These are phyloP conservation scores for Epichloe sylvatica DNA, from an alignment of 2,329 filamentous ascomycete species.

Conservation along the genomic window DNA sequence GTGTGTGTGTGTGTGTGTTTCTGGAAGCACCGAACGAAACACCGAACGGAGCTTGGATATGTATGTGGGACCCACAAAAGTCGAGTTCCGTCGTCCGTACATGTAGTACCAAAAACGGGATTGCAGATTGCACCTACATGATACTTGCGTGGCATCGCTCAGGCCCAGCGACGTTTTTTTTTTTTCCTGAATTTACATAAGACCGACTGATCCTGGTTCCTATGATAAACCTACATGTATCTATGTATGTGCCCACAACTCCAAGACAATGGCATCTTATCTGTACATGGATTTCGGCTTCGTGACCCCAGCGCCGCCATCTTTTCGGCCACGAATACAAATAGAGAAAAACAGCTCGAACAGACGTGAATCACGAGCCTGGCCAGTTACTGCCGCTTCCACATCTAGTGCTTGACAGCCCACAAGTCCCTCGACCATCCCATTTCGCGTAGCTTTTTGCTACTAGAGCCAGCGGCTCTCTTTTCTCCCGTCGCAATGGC, in stretches of 20 bases:
- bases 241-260: background rate
- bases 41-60: too few species aligned
- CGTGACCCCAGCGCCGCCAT: background rate
- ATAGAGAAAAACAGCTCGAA: background rate
- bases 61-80: too few species aligned
- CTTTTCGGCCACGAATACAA: background rate
- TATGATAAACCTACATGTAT: too few species aligned
- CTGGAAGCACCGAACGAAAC: too few species aligned
- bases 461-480: slow-evolving; percentile 32
- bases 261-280: background rate
- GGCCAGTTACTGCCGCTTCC: background rate
- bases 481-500: slow-evolving; percentile 43
- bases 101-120: too few species aligned
- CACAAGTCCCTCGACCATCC: slow-evolving; percentile 52
- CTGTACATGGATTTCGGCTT: background rate
- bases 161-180: too few species aligned
- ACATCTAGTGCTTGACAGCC: slow-evolving; percentile 31
- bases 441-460: slow-evolving; percentile 46
- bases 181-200: too few species aligned
- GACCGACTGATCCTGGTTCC: too few species aligned
- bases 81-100: too few species aligned
- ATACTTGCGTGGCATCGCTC: too few species aligned
- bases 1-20: too few species aligned
- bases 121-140: too few species aligned
- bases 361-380: background rate